These are phyloP conservation scores for Trichoderma sp. DNA, from an alignment of 2,329 filamentous ascomycete species.

Conservation along the genomic window DNA sequence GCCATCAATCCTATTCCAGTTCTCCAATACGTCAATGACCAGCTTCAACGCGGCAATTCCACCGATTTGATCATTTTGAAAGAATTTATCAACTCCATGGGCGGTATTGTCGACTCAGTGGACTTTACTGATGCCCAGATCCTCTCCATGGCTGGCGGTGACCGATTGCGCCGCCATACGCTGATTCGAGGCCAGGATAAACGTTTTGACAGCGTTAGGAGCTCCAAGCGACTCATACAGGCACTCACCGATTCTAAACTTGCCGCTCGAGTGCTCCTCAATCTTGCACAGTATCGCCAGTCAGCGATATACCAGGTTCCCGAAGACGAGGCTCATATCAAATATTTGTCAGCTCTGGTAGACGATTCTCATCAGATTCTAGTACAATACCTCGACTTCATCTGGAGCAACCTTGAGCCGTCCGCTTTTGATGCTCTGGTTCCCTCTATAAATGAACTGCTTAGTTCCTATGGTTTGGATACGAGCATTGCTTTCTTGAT, in stretches of 20 bases:
- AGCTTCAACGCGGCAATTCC: conserved; percentile 77
- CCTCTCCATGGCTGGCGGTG: conserved; percentile 82
- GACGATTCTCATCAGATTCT: conserved; percentile 88
- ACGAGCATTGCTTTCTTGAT: conserved; percentile 83
- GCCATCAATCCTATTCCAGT: conserved; percentile 82
- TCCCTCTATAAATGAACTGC: conserved; percentile 70
- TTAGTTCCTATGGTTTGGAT: conserved; percentile 76
- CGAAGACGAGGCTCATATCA: conserved; percentile 75
- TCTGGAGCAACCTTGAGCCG: conserved; percentile 73
- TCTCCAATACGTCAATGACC: conserved; percentile 83
- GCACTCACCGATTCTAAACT: conserved; percentile 75
- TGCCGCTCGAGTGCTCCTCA: conserved; percentile 79
- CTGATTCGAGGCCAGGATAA: conserved; percentile 78
- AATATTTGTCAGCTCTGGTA: conserved; percentile 81
- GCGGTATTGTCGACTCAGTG: conserved; percentile 81
- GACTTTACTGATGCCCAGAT: conserved; percentile 89
- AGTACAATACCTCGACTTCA: conserved; percentile 82
- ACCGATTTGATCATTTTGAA: conserved; percentile 90
- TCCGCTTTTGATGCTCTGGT: conserved; percentile 77
- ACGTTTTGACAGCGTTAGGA: conserved; percentile 70
- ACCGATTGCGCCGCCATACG: conserved; percentile 74
- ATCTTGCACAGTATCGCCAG: conserved; percentile 85
- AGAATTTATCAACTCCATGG: conserved; percentile 89
- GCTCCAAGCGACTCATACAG: conserved; percentile 76
- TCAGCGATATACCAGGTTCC: conserved; percentile 76